A percentile compares a stretch with the other conserved stretches of the same genome.
Evolutionary conservation across 2,329 filamentous ascomycete species (phyloP).

Genomic region (Aschersonia sp.): DNA sequence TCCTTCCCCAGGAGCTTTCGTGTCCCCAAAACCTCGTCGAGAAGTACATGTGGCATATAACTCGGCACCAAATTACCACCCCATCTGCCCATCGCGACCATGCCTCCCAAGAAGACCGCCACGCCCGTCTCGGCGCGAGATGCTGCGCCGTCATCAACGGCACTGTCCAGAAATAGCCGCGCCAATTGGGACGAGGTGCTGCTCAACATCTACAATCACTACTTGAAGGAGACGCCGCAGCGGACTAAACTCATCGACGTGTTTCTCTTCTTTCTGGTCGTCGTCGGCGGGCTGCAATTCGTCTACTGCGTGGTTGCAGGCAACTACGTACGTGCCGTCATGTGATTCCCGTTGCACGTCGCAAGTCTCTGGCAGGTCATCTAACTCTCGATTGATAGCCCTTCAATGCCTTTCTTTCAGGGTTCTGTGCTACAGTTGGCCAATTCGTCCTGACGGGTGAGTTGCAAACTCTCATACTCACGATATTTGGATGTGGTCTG

Average conservation of each 20-base stretch:
- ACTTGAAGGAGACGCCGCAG: slow-evolving; percentile 70
- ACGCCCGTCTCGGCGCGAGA: not conserved
- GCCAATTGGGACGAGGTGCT: slow-evolving; percentile 44
- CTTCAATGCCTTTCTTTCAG: slow-evolving; percentile 96
- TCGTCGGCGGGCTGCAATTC: slow-evolving; percentile 84
- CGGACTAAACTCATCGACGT: slow-evolving; percentile 82
- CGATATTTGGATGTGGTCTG: not conserved
- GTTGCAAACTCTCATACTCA: slow-evolving; percentile 10
- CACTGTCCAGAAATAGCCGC: slow-evolving; percentile 11
- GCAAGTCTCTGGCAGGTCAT: not conserved
- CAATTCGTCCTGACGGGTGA: slow-evolving; percentile 92
- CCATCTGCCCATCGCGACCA: slow-evolving; percentile 7
- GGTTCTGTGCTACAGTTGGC: slow-evolving; percentile 86
- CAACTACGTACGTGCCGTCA: slow-evolving; percentile 57
- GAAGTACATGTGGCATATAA: slow-evolving; percentile 2
- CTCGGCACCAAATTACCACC: slow-evolving; percentile 1
- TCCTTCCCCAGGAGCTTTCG: slow-evolving; percentile 20
- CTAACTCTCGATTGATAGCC: slow-evolving; percentile 39
- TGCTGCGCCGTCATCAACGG: not conserved
- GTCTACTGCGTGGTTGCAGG: slow-evolving; percentile 81
- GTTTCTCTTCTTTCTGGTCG: slow-evolving; percentile 78
- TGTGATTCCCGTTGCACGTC: not conserved
- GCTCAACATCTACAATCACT: slow-evolving; percentile 60
- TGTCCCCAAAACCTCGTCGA: slow-evolving; percentile 12
- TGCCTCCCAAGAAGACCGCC: slow-evolving; percentile 37